Base-by-base conservation (phyloP, 768 basidiomycete genomes). In the Russula sp. region DNA sequence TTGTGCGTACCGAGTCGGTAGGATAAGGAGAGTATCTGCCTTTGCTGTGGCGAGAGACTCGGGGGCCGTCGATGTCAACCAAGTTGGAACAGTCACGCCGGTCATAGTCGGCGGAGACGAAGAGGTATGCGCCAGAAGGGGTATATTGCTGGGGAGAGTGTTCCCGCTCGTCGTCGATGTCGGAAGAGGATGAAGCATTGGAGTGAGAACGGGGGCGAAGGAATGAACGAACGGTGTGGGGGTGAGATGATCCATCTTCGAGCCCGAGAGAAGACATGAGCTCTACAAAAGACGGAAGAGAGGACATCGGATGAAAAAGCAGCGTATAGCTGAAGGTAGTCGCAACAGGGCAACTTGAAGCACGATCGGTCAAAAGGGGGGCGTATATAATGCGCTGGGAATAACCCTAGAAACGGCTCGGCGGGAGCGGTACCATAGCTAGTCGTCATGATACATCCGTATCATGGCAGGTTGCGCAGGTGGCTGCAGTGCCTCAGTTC, bases 241-340 rank as follows among this genome's bases (percentile, higher is more conserved):
- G 30, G 46, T 26, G 57, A 34, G 69, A 57, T 59, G 76, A 53
- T 34, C 72, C 74, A 68, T 81, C 80, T 68, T 89, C 84, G 74
- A 92, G 80, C 67, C 89, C 91, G 69, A 93, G 79, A 65, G 91
- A 84, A 67, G 84, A 84, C 89, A 93, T 90, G 73, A 93, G 88
- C 77, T 92, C 86, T 63, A 90, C 85, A 74, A 93, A 93, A 62
- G 91, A 92, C 72, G 91, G 91, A 70, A 92, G 85, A 71, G 88
- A 75, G 73, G 87, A 78, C 87, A 87, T 90, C 71, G 26, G 56
- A 58, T 56, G 50, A 68, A 55, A 13, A 57, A 72, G 69, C 69
- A 69, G 70, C 69, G 69, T 57, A 63, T 30, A 49, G 66, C 59
- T 58, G 59, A 54, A 16, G 65, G 50, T 46, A 66, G 66, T 62